Evolutionary conservation across 768 basidiomycete genomes (phyloP).

Genomic region (Leccinellum albellum): DNA sequence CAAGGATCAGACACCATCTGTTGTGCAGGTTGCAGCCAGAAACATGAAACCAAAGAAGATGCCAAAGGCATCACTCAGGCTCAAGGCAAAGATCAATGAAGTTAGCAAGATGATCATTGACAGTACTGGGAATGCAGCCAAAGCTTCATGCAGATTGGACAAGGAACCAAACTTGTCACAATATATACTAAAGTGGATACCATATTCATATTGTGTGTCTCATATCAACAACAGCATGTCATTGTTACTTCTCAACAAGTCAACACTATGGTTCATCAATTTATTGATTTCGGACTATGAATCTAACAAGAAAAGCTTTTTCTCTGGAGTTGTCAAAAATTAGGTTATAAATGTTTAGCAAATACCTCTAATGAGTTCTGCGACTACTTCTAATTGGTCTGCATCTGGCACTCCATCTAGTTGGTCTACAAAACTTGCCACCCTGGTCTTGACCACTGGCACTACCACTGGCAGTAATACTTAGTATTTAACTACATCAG

Average conservation of each 20-base stretch:
- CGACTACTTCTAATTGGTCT: too few species aligned
- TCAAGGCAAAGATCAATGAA: background rate
- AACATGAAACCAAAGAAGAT: background rate
- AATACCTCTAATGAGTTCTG: too few species aligned
- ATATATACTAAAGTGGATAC: background rate
- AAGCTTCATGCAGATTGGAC: background rate
- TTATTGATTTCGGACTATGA: conserved; percentile 2
- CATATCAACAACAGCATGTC: too few species aligned
- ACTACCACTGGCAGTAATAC: background rate
- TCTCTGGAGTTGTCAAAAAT: background rate
- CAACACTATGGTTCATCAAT: background rate
- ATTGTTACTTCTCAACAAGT: conserved; percentile 3
- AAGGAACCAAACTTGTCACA: conserved; percentile 1
- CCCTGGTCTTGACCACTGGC: background rate
- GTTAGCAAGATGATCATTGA: background rate
- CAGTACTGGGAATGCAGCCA: too few species aligned
- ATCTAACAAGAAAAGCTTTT: background rate
- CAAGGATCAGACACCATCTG: too few species aligned
- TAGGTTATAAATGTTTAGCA: background rate
- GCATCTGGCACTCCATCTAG: too few species aligned
- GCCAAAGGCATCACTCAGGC: background rate
- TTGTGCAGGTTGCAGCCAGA: too few species aligned
- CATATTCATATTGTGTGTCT: too few species aligned
- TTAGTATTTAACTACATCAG: background rate
- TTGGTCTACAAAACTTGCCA: too few species aligned